Evolutionary conservation across 2,329 filamentous ascomycete genomes (phyloP), one percentile per base, ranked within the genome.

Genomic region (Sordariomycetes sp.): DNA sequence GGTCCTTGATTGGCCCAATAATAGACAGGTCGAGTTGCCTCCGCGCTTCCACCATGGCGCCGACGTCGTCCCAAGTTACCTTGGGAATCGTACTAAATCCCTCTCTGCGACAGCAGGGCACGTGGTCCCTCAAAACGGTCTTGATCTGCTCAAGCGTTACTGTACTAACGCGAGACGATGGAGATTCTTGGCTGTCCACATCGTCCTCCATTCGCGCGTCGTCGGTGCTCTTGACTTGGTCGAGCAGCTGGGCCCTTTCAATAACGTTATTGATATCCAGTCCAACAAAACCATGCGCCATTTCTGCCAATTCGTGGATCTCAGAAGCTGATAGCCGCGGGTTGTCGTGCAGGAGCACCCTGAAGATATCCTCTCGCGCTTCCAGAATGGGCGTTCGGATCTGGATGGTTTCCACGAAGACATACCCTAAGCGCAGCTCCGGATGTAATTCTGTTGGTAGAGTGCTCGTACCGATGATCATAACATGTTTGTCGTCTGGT

Each of bases 11-110:
- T 2, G 88, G 88, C 15, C 86, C 79, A 28, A 96, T 86, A 48
- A 98, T 93, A 29, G 86, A 86, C 50, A 80, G 79, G 46, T 83
- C 70, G 6, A 98, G 78, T 52, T 92, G 81, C 38, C 86, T 74
- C 24, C 90, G 84, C 5, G 94, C 79, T n/a, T 68, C 68, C 29
- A 75, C 64, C 11, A 98, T 71, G 6, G 90, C 90, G 39, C 92
- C 92, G 34, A 98, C 87, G 49, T 96, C 83, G 30, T 78, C 69
- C 86, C 92, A 98, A 1, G 86, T 94, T 5, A 92, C 90, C 52
- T 88, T 81, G 7, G 92, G 92, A 29, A 96, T 86, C 1, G 86
- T 92, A 10, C 86, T 87, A 57, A 98, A 98, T 30, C 92, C 92
- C 61, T 98, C 90, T 32, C 87, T 79, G 55, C 18, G 87, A 77